Evolutionary conservation across 768 basidiomycete genomes (phyloP).

Genomic region (Pleurotus salmoneostramineus): DNA sequence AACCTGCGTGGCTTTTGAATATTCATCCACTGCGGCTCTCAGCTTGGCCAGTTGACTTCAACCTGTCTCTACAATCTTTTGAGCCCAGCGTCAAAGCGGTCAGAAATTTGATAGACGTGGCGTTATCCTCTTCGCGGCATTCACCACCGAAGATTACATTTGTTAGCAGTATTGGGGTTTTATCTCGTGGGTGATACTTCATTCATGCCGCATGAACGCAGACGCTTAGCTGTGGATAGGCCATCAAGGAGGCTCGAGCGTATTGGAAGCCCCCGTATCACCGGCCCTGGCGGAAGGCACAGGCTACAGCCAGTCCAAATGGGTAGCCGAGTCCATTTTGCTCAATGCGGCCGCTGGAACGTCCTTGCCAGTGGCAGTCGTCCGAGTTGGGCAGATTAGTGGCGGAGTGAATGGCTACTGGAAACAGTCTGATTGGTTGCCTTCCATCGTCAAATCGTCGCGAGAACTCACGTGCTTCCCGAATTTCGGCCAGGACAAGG

Average conservation of each 20-base stretch:
- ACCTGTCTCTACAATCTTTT: constrained; percentile 38
- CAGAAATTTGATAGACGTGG: constrained; percentile 36
- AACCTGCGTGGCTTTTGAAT: not conserved
- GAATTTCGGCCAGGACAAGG: constrained; percentile 20
- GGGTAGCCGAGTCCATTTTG: constrained; percentile 35
- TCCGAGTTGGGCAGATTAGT: constrained; percentile 34
- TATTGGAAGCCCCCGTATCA: not conserved
- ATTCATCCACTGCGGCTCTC: not conserved
- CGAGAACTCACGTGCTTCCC: constrained; percentile 24
- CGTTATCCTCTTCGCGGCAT: constrained; percentile 21
- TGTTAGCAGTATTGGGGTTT: constrained; percentile 25
- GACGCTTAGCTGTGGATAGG: constrained; percentile 7
- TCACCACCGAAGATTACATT: constrained; percentile 33
- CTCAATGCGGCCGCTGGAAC: constrained; percentile 14
- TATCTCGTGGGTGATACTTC: constrained; percentile 19
- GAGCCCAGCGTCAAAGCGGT: constrained; percentile 36
- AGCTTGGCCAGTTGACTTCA: constrained; percentile 49
- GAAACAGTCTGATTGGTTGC: constrained; percentile 32
- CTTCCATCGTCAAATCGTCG: constrained; percentile 30
- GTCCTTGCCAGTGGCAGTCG: constrained; percentile 16
- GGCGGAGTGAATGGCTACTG: constrained; percentile 32
- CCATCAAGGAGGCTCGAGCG: not conserved
- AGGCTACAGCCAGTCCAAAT: constrained; percentile 39
- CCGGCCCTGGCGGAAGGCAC: not conserved
- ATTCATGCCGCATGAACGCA: constrained; percentile 7